A percentile compares a stretch with the other conserved stretches of the same genome.
phyloP scores from a whole-genome alignment of 805 yeast genomes.

The Nakazawaea wyomingensis region DNA sequence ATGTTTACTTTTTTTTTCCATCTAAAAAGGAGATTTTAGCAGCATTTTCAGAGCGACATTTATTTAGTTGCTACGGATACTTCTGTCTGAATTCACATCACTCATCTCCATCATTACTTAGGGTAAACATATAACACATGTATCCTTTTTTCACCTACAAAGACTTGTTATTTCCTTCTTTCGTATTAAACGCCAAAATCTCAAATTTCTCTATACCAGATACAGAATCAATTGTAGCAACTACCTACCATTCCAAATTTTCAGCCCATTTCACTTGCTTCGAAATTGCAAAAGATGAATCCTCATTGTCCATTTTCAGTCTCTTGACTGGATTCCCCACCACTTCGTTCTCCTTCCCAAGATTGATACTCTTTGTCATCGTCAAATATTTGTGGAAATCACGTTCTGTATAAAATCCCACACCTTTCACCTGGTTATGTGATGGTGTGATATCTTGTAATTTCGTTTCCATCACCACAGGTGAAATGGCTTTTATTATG shows the following conservation, averaged over 20 bases:
- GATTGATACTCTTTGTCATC: not conserved
- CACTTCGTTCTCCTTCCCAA: slow-evolving; percentile 8
- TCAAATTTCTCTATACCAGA: no score
- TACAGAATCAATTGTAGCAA: no score
- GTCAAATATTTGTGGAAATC: slow-evolving; percentile 19
- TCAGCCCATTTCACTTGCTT: slow-evolving; percentile 15
- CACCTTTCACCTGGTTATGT: slow-evolving; percentile 3
- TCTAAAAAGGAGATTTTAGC: no score
- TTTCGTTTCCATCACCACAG: not conserved
- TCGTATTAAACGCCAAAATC: no score
- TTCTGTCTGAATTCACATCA: no score
- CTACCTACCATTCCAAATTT: slow-evolving; percentile 16
- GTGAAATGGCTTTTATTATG: slow-evolving; percentile 28
- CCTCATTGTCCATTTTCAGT: not conserved
- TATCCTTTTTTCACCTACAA: no score
- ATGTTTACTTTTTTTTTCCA: not conserved
- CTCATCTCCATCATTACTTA: no score
- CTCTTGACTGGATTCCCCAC: slow-evolving; percentile 4
- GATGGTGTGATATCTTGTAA: not conserved
- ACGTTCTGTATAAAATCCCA: slow-evolving; percentile 27
- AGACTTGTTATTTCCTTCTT: no score
- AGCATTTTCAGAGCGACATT: no score
- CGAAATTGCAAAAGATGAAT: not conserved
- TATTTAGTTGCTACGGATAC: no score
- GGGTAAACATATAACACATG: no score